Evolutionary conservation across 257 asterid species (phyloP).

Genomic region (Rauvolfia tetraphylla): DNA sequence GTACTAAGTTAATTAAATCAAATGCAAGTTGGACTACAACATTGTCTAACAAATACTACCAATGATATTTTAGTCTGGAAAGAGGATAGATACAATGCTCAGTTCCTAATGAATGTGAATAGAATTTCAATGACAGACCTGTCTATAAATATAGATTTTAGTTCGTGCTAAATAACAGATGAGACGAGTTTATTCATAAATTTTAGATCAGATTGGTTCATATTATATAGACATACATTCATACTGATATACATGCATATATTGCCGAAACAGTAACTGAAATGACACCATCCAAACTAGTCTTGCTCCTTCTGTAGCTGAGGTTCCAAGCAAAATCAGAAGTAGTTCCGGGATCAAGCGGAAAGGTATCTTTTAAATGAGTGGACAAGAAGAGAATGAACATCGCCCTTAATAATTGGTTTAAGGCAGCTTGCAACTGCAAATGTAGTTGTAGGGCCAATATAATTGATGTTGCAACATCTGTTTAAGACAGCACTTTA

Average conservation of each 20-base stretch:
- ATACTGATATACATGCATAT: too few relatives aligned
- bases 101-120: neutral
- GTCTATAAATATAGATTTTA: too few relatives aligned
- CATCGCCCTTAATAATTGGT: neutral
- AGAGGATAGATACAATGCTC: neutral
- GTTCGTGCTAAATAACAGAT: neutral
- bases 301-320: neutral
- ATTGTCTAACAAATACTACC: neutral
- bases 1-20: too few relatives aligned
- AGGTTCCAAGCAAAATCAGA: neutral
- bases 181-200: neutral
- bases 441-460: constrained; percentile 1
- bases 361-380: neutral
- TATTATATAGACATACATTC: too few relatives aligned
- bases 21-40: constrained; percentile 1
- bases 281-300: neutral
- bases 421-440: neutral
- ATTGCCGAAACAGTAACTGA: too few relatives aligned
- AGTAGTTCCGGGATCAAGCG: neutral
- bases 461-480: neutral
- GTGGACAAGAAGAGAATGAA: constrained; percentile 2
- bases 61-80: neutral
- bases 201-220: too few relatives aligned
- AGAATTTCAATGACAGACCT: neutral
- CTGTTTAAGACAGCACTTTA: constrained; percentile 2